A percentile compares a stretch with the other conserved stretches of the same genome.
Evolutionary conservation across 495 filamentous ascomycete genomes (phyloP).

Genomic region (Aspergillus baeticus): DNA sequence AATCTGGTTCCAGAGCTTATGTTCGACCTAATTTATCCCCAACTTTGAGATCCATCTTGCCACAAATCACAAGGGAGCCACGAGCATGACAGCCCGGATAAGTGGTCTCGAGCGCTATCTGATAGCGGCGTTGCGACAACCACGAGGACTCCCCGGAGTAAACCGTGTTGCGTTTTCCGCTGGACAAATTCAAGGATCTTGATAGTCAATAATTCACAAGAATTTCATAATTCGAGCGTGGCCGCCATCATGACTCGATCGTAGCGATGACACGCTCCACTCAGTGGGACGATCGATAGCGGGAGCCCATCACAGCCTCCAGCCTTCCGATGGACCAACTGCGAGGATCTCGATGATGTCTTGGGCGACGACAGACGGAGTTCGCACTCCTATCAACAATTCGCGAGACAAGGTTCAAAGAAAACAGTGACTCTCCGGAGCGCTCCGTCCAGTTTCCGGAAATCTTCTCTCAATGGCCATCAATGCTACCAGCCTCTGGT

Average conservation of each 20-base stretch:
- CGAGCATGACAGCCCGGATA: conserved; percentile 15
- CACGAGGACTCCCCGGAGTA: neutral
- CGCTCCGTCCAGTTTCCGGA: no score
- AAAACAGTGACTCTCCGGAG: no score
- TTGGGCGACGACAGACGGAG: no score
- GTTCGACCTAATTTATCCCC: neutral
- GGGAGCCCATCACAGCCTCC: conserved; percentile 9
- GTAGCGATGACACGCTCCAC: conserved; percentile 11
- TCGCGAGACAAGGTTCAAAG: conserved; percentile 2
- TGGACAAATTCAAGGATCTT: neutral
- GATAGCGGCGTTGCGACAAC: neutral
- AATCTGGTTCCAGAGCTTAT: neutral
- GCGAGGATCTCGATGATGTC: no score
- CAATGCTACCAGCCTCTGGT: no score
- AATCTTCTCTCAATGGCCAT: no score
- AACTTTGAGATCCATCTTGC: conserved; percentile 19
- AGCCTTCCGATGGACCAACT: neutral
- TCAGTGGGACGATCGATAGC: conserved; percentile 16
- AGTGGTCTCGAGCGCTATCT: neutral
- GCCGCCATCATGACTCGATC: conserved; percentile 15
- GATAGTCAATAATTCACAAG: no score
- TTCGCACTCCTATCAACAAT: no score
- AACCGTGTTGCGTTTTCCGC: no score
- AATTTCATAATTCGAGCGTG: neutral
- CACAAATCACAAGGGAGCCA: conserved; percentile 10